These are phyloP conservation scores for Pestalotiopsis sp. DNA, from an alignment of 2,329 filamentous ascomycete genomes.

Conservation along the genomic window DNA sequence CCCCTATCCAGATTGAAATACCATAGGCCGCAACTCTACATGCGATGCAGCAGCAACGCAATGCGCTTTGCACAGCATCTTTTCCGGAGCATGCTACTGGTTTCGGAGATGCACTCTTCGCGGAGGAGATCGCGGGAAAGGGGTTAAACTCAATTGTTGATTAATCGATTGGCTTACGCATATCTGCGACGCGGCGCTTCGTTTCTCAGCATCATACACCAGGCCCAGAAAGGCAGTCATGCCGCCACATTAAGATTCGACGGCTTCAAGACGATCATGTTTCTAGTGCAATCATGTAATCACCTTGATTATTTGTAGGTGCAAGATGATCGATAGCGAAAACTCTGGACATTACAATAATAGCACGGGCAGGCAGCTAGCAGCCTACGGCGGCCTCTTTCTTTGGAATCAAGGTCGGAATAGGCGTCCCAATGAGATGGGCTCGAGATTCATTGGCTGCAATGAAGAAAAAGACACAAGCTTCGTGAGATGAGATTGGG, in stretches of 20 bases:
- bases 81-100: neutral
- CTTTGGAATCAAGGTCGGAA: neutral
- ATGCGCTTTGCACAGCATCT: neutral
- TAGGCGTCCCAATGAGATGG: neutral
- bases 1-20: neutral
- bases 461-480: neutral
- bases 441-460: neutral
- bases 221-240: neutral
- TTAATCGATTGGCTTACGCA: neutral
- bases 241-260: neutral
- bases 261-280: neutral
- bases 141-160: constrained; percentile 8
- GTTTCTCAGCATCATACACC: neutral
- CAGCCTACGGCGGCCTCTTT: neutral
- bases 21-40: constrained; percentile 3
- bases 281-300: neutral
- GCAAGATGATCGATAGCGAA: neutral
- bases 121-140: neutral
- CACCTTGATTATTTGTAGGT: neutral
- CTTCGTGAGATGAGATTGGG: neutral
- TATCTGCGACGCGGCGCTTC: neutral
- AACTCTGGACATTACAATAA: neutral
- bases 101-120: neutral
- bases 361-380: neutral
- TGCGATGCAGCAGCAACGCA: neutral